Evolutionary conservation across 306 rosid species (phyloP), one percentile per base, ranked within the genome.

Genomic region (Quercus dentata): DNA sequence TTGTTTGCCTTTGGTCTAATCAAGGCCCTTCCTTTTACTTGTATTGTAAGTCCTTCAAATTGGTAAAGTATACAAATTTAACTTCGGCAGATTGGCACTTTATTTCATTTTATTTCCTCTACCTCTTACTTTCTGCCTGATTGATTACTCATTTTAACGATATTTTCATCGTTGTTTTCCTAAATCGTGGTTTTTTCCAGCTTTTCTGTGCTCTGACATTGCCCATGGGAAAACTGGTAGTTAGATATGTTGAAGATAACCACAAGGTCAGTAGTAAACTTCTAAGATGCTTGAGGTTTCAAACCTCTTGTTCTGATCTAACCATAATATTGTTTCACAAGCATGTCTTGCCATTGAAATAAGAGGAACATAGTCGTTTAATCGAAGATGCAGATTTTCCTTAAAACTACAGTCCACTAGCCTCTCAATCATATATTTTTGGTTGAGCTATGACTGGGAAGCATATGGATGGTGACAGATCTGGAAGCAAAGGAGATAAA

Each of bases 201-300:
- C 31, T 92, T 76, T 81, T 91, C 61, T 91, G 97, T 82, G 89
- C 87, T 44, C 81, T 91, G 79, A 94, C 97, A 57, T 41, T 90
- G 55, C 98, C 98, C 0, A 69, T 89, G 82, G 98, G 94, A 85
- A 92, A 85, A 78, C 71, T 89, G 71, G 94, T 91, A 30, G 78
- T 87, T 75, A 79, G 88, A 80, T 94, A 74, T 79, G 93, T 94
- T 20, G 84, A 87, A 86, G 91, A 92, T 67, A 91, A 91, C 87
- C 94, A 94, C 82, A 69, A 81, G 90, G 97, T 85, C 80, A 87
- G 89, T 81, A 73, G 52, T 73, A 27, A 28, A 76, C 74, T 64
- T 5, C 19, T 33, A 69, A 31, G 46, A 57, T 73, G 54, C 62
- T n/a, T 56, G 12, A 21, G 15, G 0, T 28, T 28, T 31, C 20